A percentile compares a stretch with the other conserved stretches of the same genome.
phyloP scores from a whole-genome alignment of 192 early-diverging fungal species.

The Podila horticola region DNA sequence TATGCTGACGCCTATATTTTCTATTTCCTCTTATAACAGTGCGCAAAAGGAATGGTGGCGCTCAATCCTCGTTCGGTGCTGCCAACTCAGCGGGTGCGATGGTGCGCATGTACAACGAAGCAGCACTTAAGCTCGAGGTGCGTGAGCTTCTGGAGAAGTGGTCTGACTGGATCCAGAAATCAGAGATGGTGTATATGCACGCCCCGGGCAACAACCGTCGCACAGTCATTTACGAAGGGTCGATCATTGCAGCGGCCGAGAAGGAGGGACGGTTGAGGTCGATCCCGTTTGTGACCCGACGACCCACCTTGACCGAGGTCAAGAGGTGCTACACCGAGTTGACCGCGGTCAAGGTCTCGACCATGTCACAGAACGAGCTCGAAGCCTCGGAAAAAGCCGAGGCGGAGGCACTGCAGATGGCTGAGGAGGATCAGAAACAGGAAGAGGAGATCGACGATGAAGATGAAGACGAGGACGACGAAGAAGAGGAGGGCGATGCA shows the following conservation, averaged over 20 bases:
- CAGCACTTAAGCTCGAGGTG: constrained; percentile 78
- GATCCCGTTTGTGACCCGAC: constrained; percentile 22
- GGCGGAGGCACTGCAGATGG: background rate
- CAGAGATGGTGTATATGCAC: constrained; percentile 80
- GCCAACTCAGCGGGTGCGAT: constrained; percentile 88
- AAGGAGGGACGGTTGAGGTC: constrained; percentile 16
- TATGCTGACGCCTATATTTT: background rate
- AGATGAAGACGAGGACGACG: background rate
- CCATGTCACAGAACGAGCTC: constrained; percentile 38
- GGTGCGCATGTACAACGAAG: constrained; percentile 89
- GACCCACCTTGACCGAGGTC: constrained; percentile 68
- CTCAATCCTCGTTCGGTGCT: constrained; percentile 67
- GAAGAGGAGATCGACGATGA: background rate
- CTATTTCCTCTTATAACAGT: constrained; percentile 39
- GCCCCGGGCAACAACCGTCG: constrained; percentile 62
- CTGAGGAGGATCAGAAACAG: background rate
- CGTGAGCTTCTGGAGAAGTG: constrained; percentile 76
- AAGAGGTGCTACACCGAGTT: constrained; percentile 70
- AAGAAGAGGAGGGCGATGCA: background rate
- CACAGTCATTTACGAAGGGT: constrained; percentile 9
- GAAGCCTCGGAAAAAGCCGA: constrained; percentile 22
- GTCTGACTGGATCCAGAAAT: constrained; percentile 63
- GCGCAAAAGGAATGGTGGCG: constrained; percentile 92
- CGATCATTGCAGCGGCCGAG: background rate
- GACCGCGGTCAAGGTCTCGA: constrained; percentile 59